Base-by-base conservation (phyloP, 164 flowering plant species). In the Chloranthus sessilifolius region DNA sequence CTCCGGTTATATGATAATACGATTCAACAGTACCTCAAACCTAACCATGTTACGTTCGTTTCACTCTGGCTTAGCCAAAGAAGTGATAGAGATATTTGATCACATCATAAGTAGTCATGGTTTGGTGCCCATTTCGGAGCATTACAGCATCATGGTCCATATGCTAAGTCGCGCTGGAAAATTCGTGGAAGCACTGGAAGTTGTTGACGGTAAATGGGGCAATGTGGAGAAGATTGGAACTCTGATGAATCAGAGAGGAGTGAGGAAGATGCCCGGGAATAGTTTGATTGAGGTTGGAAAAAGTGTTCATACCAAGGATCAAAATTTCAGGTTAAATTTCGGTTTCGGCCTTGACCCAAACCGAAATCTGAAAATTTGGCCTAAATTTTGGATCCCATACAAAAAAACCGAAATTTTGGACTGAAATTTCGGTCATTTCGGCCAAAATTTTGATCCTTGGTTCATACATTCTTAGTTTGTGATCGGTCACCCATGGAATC, bases 101-200 rank as follows among this genome's bases (percentile, higher is more conserved):
- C 54, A 37, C 25, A 82, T 79, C 85, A 57, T 61, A 10, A 45
- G 58, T 29, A 57, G 58, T 2, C 61, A 64, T 44, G 30, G 44
- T 11, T 33, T 77, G 22, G 45, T 34, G 39, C 85, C 79, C 1
- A 52, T 43, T 38, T 44, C 64, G n/a, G 78, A 79, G 41, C 85
- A 78, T 59, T 71, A 71, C 40, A 68, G 64, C 17, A 60, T 74
- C 42, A 40, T 73, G 55, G 82, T 79, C 47, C 84, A 81, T 64
- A 75, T 81, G 24, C 68, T 81, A 15, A 76, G 84, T 16, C 77
- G 85, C 24, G 64, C 24, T 8, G 84, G 82, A 20, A 47, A 73
- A 43, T 43, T 81, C 38, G 65, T 46, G 3, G 52, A 71, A 50
- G 88, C 88, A 43, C 39, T 66, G 55, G 60, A 67, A 14, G 42